Evolutionary conservation across 163 green algal genomes (phyloP).

Genomic region (Scenedesmus sp.): DNA sequence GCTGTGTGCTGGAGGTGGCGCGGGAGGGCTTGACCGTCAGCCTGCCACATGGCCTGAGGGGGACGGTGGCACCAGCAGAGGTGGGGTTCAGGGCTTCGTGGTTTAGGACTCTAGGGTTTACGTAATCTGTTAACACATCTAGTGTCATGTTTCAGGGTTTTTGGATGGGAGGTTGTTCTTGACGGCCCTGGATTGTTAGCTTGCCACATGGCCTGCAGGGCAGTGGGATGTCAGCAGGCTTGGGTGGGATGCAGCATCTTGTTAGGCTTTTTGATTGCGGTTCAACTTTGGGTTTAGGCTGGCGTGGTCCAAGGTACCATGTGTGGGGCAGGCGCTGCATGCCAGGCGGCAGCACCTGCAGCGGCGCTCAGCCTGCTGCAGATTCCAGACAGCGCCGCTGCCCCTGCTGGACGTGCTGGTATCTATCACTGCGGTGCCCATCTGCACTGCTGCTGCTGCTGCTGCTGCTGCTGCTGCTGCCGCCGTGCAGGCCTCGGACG

Average conservation of each 20-base stretch:
- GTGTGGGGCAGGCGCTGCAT: no score
- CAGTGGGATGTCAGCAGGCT: slow-evolving; percentile 73
- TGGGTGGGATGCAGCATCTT: background rate
- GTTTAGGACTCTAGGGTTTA: background rate
- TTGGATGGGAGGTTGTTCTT: slow-evolving; percentile 80
- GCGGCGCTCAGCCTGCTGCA: background rate
- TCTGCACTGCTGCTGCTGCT: slow-evolving; percentile 73
- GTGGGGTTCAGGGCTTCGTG: slow-evolving; percentile 15
- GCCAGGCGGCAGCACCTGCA: no score
- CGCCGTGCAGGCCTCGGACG: slow-evolving; percentile 73
- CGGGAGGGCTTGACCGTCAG: slow-evolving; percentile 77
- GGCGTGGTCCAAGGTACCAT: no score
- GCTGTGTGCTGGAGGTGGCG: slow-evolving; percentile 83
- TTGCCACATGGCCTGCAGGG: slow-evolving; percentile 91
- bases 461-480: background rate
- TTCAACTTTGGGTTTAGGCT: no score
- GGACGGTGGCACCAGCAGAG: slow-evolving; percentile 76
- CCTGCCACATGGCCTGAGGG: slow-evolving; percentile 91
- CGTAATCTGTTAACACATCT: no score
- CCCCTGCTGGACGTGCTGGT: background rate
- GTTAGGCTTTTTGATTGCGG: no score
- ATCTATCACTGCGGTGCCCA: slow-evolving; percentile 57
- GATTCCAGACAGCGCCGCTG: no score
- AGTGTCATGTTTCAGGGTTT: slow-evolving; percentile 65
- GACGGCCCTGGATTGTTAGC: slow-evolving; percentile 79